Base-by-base conservation (phyloP, 176 grass and related monocot species). In the Cenchrus fungigraminus region DNA sequence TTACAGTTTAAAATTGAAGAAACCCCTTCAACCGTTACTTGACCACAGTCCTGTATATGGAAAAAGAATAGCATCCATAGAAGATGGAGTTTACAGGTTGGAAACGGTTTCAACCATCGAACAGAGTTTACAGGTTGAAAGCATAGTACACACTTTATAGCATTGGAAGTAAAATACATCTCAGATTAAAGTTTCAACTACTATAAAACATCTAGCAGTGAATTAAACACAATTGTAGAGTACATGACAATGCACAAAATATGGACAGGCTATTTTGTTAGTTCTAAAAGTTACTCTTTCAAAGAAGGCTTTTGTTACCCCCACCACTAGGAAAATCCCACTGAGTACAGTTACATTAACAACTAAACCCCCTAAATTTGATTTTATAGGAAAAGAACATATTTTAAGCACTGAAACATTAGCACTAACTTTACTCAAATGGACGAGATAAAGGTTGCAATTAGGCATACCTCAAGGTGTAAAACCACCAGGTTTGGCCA, bases 1-100 rank as follows among this genome's bases (percentile, higher is more conserved):
- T 92, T 94, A 59, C 94, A 97, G 0, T 88, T 85, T 1, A 97
- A 77, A 87, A 97, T 89, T 87, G 79, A 94, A 86, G 90, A 85
- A 85, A 94, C 56, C 13, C 94, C 94, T 87, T 82, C 82, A 34
- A 81, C 10, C 53, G 94, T 92, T 89, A 92, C 86, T 37, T 88
- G 72, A 64, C 94, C 94, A 87, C 94, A 97, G 85, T 97, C 94
- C 92, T 97, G 82, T 22, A 40, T 17, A 83, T 66, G 6, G 43
- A 46, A 42, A 16, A 49, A 31, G 13, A 75, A 82, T 53, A 22
- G 0, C 7, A 32, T 74, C 46, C 13, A 83, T 22, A 46, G 45
- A 13, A 12, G 43, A 13, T 17, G 3, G 40, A 0, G 5, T 63
- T 45, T 80, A 25, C 19, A 80, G 20, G 50, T 67, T 73, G 22